Base-by-base conservation (phyloP, 345 rosid species). In the Camelina sativa region DNA sequence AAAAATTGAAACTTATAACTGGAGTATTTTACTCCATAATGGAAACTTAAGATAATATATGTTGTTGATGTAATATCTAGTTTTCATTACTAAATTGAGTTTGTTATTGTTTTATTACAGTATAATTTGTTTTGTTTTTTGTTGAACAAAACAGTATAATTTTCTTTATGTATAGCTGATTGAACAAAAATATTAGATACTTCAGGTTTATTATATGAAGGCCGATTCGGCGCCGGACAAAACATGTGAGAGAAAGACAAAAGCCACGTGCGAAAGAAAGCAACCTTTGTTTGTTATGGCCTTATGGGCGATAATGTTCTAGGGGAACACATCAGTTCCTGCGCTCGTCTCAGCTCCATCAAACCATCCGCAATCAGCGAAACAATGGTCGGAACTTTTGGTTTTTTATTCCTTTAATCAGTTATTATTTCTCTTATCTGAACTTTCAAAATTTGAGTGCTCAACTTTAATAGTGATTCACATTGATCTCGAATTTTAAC, bases 241-340 rank as follows among this genome's bases (percentile, higher is more conserved):
- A 62, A 44, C 75, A 76, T 65, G 80, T 76, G 80, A 76, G 75
- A 69, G 62, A 54, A 69, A 67, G 75, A 76, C 80, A 76, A 76
- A 76, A 46, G 0, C 23, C 80, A 76, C 75, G 66, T 63, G 66
- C 60, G 50, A 11, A 52, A 44, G 65, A 76, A 76, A 58, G 71
- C 64, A 63, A 46, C 68, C 30, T 28, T 28, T 28, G 30, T 30
- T 68, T 37, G 69, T 61, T 60, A 69, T 76, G 51, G 79, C 64
- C 50, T 61, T 60, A 69, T 76, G 51, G 79, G 69, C 50, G 43
- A 74, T 67, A 4, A 19, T 50, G 30, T 67, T 65, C n/a, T 58
- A 7, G 12, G 72, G 72, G 53, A 57, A 37, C 44, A 74, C 30
- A 11, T 67, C 73, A 58, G 61, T 59, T 50, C 35, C 37, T 75